These are phyloP conservation scores for Ambrosia hybrid DNA, from an alignment of 140 eudicot species.

Conservation along the genomic window DNA sequence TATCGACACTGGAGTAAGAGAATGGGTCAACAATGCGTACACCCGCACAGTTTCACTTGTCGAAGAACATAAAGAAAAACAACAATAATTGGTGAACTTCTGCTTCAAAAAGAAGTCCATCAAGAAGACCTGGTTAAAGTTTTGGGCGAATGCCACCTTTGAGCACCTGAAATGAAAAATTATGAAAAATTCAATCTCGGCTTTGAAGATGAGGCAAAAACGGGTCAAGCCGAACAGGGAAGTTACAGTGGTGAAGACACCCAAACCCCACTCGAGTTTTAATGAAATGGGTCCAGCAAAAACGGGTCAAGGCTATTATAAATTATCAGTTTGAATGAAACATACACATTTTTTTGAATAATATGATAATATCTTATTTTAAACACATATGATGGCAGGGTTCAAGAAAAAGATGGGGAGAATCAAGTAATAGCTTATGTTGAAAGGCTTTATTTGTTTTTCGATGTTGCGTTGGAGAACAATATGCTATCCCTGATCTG, in stretches of 20 bases:
- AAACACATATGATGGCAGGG: constrained; percentile 69
- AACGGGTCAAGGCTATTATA: no score
- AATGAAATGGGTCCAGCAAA: no score
- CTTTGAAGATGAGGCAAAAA: constrained; percentile 50
- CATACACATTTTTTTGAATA: no score
- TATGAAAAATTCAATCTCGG: constrained; percentile 79
- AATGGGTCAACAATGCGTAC: constrained; percentile 85
- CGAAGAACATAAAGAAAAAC: constrained; percentile 74
- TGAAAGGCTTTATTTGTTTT: constrained; percentile 67
- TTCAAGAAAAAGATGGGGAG: constrained; percentile 68
- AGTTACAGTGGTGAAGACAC: constrained; percentile 41
- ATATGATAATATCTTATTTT: constrained; percentile 46
- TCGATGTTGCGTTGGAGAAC: constrained; percentile 90
- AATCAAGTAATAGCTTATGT: constrained; percentile 63
- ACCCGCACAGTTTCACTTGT: constrained; percentile 56
- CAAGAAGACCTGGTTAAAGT: constrained; percentile 79
- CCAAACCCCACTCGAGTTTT: constrained; percentile 48
- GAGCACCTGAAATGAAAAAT: constrained; percentile 65
- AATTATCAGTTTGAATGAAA: no score
- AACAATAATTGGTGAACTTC: constrained; percentile 57
- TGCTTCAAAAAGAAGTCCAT: constrained; percentile 86
- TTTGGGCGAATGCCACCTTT: constrained; percentile 80
- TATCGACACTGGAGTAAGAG: constrained; percentile 78
- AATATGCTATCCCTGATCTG: constrained; percentile 78
- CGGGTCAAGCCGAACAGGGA: constrained; percentile 27